Conservation (phyloP, 176 grass and related monocot genomes). For the Chrysopogon serrulatus region DNA sequence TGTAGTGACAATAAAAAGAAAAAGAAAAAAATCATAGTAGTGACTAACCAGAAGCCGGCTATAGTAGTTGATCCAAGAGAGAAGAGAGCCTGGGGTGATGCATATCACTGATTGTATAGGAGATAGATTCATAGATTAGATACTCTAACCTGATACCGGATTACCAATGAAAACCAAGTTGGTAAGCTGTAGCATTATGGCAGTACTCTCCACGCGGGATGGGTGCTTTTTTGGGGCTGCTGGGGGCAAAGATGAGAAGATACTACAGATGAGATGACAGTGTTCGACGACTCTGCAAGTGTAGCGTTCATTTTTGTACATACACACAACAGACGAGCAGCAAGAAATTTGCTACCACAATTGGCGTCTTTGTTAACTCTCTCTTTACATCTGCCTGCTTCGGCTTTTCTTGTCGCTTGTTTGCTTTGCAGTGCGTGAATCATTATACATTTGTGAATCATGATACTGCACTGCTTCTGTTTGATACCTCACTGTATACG, state of each 20-base stretch:
- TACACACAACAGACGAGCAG: neutral
- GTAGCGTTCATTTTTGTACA: neutral
- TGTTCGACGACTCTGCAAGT: neutral
- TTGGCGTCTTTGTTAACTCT: neutral
- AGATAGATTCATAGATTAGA: neutral
- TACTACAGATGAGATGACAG: neutral
- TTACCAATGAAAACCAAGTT: neutral
- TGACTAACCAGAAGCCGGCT: slow-evolving; percentile 33
- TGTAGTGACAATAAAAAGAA: neutral
- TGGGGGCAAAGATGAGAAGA: neutral
- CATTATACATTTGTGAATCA: neutral
- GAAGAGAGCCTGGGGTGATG: neutral
- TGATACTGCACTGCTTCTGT: neutral
- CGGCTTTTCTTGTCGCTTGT: neutral
- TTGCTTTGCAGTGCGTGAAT: neutral
- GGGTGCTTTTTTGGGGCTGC: neutral
- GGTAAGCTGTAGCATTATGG: neutral
- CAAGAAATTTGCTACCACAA: neutral
- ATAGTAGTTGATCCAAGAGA: slow-evolving; percentile 16
- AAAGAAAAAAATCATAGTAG: neutral
- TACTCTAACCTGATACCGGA: slow-evolving; percentile 16
- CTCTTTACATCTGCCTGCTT: neutral
- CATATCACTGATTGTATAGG: neutral
- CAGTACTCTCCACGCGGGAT: neutral
- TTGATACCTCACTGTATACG: neutral